Base-by-base conservation (phyloP, 2,329 filamentous ascomycete genomes). In the Scytalidium lignicola region DNA sequence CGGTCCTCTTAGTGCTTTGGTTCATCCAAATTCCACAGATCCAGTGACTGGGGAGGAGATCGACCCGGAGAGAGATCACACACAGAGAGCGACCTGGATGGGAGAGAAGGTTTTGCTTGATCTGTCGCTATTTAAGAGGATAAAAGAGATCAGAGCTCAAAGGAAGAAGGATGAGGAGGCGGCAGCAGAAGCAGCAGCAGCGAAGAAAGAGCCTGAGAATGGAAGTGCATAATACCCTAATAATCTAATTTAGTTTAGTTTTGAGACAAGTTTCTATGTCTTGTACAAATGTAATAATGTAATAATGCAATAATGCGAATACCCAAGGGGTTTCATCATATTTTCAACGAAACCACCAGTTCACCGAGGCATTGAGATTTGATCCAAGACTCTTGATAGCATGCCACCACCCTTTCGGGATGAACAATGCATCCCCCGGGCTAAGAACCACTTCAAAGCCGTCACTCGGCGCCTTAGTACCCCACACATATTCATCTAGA, bases 371-470 rank as follows among this genome's bases (percentile, higher is more conserved):
- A 46, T 51, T 62, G 73, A 48, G 71, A 40, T 48, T 71, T 12
- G 53, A 58, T 1, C 79, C 81, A 42, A 75, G 59, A 37, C 88
- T 86, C 62, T 78, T 83, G 48, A 95, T 80, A 62, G 85, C 88
- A 74, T 95, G 89, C 89, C 89, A 95, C 88, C 88, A 93, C 1
- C 86, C 86, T 51, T 81, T 79, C 0, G 89, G 90, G 32, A 95
- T 89, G 64, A 89, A 93, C 8, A 95, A 61, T 1, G 77, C 82
- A 68, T 93, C 86, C 0, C 86, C 88, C 3, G 79, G 72, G 0
- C 70, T 66, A 13, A 97, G 62, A 3, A 69, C 63, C 1, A 76
- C 79, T 57, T 65, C 52, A 51, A 58, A 19, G 19, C 51, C 32
- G 46, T 56, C 48, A 10, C 32, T 19, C 13, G 17, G n/a, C 2